phyloP scores from a whole-genome alignment of 2,329 filamentous ascomycete genomes.

The Ceratocystis cubensis region DNA sequence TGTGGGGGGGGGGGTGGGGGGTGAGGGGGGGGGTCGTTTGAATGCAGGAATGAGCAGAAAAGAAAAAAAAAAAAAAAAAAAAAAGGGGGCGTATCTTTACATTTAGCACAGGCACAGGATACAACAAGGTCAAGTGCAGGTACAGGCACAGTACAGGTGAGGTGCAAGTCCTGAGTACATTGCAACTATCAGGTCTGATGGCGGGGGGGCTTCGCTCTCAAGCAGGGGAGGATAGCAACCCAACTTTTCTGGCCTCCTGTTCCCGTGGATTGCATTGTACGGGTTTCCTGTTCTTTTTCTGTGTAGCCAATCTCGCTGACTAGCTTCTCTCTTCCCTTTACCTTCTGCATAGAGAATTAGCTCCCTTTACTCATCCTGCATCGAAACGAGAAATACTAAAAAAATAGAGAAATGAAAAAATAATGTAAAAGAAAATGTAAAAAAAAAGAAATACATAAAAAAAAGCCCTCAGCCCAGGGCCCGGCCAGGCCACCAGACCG shows the following conservation, averaged over 20 bases:
- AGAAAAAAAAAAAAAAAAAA: neutral
- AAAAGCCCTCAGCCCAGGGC: neutral
- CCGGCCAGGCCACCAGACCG: too few species aligned
- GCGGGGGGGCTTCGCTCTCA: neutral
- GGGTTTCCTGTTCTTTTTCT: neutral
- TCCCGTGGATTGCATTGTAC: neutral
- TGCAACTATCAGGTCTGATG: neutral
- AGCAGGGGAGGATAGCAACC: too few species aligned
- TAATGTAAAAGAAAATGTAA: neutral
- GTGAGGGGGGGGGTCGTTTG: neutral
- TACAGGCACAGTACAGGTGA: neutral
- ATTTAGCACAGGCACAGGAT: neutral
- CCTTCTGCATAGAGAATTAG: too few species aligned
- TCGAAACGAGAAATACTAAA: too few species aligned
- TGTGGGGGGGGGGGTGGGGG: neutral
- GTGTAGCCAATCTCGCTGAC: too few species aligned
- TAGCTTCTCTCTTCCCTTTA: too few species aligned
- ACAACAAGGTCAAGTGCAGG: too few species aligned
- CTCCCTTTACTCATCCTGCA: too few species aligned
- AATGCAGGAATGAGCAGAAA: neutral
- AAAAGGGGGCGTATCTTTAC: neutral
- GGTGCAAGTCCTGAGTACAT: neutral
- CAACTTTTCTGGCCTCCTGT: neutral
- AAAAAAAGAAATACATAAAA: neutral
- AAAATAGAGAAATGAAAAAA: neutral